Percentiles rank a stretch among this genome's conserved stretches.
Conservation (phyloP, 371 early-diverging fungal species). For the Actinomucor elegans region DNA sequence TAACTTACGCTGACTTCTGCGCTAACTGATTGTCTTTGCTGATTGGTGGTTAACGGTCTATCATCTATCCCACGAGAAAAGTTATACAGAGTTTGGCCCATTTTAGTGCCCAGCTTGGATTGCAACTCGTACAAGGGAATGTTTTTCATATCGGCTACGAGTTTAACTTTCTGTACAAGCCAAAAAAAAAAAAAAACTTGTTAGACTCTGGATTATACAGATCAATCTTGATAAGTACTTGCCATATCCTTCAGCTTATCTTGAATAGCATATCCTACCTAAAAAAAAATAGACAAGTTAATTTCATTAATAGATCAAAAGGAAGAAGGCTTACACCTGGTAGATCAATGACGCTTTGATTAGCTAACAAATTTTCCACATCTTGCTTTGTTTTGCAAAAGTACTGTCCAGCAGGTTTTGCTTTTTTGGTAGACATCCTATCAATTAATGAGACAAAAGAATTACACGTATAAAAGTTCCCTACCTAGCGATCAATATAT, state of each 20-base stretch:
- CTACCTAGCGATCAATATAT: conserved; percentile 71
- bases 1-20: conserved; percentile 61
- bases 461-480: neutral
- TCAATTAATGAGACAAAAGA: no score
- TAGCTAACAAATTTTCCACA: conserved; percentile 41
- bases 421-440: conserved; percentile 72
- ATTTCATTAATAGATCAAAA: neutral
- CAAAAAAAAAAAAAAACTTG: neutral
- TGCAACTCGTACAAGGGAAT: conserved; percentile 47
- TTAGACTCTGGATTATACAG: neutral
- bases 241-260: conserved; percentile 42
- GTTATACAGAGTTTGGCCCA: conserved; percentile 64
- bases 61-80: conserved; percentile 78
- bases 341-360: conserved; percentile 37
- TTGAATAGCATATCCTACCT: conserved; percentile 49
- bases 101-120: conserved; percentile 67
- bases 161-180: conserved; percentile 47
- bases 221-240: neutral
- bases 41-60: conserved; percentile 58
- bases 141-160: conserved; percentile 56
- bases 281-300: neutral
- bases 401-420: conserved; percentile 80
- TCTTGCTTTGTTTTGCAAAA: conserved; percentile 35
- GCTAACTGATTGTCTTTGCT: conserved; percentile 75
- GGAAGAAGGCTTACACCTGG: conserved; percentile 37